Evolutionary conservation across 2,329 filamentous ascomycete genomes (phyloP), one percentile per base, ranked within the genome.

Genomic region (Fusarium zealandicum): DNA sequence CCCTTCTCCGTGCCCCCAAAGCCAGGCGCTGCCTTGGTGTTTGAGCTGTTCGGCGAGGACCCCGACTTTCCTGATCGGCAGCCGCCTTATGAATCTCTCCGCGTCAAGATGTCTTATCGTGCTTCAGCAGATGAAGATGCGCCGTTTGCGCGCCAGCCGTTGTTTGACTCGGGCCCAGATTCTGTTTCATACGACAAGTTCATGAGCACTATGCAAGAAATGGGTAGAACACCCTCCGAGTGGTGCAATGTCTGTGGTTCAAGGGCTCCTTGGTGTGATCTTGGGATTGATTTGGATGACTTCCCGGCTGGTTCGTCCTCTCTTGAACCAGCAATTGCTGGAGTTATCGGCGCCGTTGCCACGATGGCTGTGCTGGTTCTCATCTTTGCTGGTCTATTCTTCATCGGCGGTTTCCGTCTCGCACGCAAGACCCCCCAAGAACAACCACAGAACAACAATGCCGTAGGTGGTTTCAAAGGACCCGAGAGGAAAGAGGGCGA

Each of bases 11-110:
- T 54, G 2, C 53, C 85, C 12, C 86, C 89, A 0, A 81, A 87
- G 60, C 90, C 92, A 31, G 92, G 91, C 0, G 87, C 86, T 1
- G 82, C 84, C 33, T 88, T 96, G 81, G 78, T 83, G 0, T 92
- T 95, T 69, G 92, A 96, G 75, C 71, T 87, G 14, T 70, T 78
- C 28, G 70, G 72, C 10, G 59, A 70, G 13, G 51, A 70, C 16
- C 36, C 59, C 4, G 47, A 62, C 5, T 50, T 52, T 36, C 54
- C 45, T 45, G 60, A 33, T 59, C 61, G 20, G 18, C 54, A 53
- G 52, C 76, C 77, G 1, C 39, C 59, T 3, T 50, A 61, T 0
- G 65, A 74, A 9, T 73, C 80, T 16, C 71, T 86, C 13, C 76
- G 72, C 51, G 78, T 87, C 5, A 79, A 83, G n/a, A 84, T 87